A percentile compares a stretch with the other conserved stretches of the same genome.
Conservation (phyloP, 1,284 basidiomycete genomes). For the Leccinum subspadiceum region DNA sequence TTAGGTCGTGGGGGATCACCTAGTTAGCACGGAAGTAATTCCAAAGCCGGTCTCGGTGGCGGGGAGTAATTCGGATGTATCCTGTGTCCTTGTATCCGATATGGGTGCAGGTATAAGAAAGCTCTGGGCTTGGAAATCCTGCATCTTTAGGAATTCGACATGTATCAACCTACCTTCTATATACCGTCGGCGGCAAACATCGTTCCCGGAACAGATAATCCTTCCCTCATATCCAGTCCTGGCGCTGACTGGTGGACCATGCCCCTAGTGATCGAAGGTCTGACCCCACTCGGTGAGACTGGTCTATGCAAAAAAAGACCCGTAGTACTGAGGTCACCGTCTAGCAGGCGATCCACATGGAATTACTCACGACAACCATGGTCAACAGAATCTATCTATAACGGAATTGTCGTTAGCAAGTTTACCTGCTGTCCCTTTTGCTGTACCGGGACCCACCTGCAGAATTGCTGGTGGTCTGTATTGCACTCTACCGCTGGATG, state of each 20-base stretch:
- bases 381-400: neutral
- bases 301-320: neutral
- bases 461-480: neutral
- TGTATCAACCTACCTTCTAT: conserved; percentile 3
- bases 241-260: neutral
- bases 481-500: conserved; percentile 10
- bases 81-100: neutral
- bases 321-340: neutral
- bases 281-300: neutral
- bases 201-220: neutral
- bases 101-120: conserved; percentile 7
- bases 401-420: neutral
- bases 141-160: neutral
- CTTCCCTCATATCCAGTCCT: neutral
- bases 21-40: neutral
- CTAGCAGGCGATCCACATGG: neutral
- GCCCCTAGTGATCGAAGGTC: neutral
- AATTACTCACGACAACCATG: neutral
- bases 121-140: neutral
- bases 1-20: neutral
- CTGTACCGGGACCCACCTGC: neutral
- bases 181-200: neutral
- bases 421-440: neutral
- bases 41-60: neutral
- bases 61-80: neutral